A percentile compares a stretch with the other conserved stretches of the same genome.
Evolutionary conservation across 2,329 filamentous ascomycete genomes (phyloP).

Genomic region (Cryphonectria parasitica): DNA sequence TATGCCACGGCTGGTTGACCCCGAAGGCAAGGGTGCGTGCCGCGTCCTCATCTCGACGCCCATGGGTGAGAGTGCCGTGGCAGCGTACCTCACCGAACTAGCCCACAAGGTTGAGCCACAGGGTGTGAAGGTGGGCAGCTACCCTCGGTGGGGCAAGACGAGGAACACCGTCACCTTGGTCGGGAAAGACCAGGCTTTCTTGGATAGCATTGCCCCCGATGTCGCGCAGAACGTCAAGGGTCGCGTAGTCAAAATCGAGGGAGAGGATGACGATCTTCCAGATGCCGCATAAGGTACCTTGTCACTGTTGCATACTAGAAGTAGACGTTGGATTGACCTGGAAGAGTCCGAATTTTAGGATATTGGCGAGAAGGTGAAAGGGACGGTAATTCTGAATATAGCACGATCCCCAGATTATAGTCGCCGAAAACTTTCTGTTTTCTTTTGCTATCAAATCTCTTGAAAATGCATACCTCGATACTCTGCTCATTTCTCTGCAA

Average conservation of each 20-base stretch:
- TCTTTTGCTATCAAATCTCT: not conserved
- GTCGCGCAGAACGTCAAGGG: constrained; percentile 79
- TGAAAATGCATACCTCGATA: not conserved
- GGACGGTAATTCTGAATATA: not conserved
- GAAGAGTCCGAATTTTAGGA: not conserved
- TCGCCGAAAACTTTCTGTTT: not conserved
- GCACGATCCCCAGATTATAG: not conserved
- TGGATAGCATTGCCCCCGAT: constrained; percentile 79
- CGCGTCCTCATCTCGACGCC: constrained; percentile 87
- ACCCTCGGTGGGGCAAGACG: constrained; percentile 88
- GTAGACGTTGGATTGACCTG: not conserved
- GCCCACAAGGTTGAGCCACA: constrained; percentile 72
- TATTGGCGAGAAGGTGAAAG: not conserved
- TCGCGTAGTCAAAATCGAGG: constrained; percentile 69
- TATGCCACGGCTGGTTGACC: constrained; percentile 72
- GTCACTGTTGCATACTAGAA: not conserved
- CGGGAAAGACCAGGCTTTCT: constrained; percentile 70
- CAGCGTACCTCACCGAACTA: constrained; percentile 79
- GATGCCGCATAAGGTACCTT: constrained; percentile 8
- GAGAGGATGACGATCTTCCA: constrained; percentile 62
- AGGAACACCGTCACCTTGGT: constrained; percentile 91
- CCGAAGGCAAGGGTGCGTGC: constrained; percentile 78
- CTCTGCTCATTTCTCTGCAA: not conserved
- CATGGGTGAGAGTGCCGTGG: constrained; percentile 82
- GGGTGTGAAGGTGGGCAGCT: constrained; percentile 93